Conservation (phyloP, 2,329 filamentous ascomycete species). For the Claviceps sp. region DNA sequence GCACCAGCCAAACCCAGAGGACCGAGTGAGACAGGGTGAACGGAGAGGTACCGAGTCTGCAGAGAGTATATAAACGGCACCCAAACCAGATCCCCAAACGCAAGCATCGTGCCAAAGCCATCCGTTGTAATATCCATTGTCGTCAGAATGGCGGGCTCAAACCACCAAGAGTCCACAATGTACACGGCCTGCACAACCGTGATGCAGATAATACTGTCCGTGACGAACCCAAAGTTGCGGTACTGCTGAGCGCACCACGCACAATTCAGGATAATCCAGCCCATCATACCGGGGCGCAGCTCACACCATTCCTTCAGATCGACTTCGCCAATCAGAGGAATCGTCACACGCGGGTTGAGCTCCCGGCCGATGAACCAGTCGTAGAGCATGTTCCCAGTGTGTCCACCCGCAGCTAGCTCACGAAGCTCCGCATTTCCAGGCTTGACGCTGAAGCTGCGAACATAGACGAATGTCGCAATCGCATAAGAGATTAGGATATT, state of each 20-base stretch:
- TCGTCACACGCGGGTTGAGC: conserved; percentile 71
- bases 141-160: conserved; percentile 78
- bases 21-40: conserved; percentile 71
- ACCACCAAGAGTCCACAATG: conserved; percentile 71
- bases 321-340: conserved; percentile 71
- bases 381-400: conserved; percentile 75
- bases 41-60: conserved; percentile 72
- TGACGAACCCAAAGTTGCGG: conserved; percentile 67
- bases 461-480: conserved; percentile 67
- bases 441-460: conserved; percentile 70
- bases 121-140: conserved; percentile 92
- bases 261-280: conserved; percentile 76
- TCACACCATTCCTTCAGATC: conserved; percentile 89
- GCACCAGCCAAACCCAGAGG: conserved; percentile 50
- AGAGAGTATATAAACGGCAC: conserved; percentile 80
- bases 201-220: conserved; percentile 74
- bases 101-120: conserved; percentile 89
- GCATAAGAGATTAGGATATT: conserved; percentile 65
- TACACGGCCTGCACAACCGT: conserved; percentile 69
- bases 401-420: conserved; percentile 69
- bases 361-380: conserved; percentile 97
- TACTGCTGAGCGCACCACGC: conserved; percentile 83
- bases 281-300: conserved; percentile 79
- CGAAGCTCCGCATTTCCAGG: conserved; percentile 58
- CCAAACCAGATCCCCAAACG: conserved; percentile 88